Conservation (phyloP, 2,329 filamentous ascomycete species). For the Ustilaginoidea virens region DNA sequence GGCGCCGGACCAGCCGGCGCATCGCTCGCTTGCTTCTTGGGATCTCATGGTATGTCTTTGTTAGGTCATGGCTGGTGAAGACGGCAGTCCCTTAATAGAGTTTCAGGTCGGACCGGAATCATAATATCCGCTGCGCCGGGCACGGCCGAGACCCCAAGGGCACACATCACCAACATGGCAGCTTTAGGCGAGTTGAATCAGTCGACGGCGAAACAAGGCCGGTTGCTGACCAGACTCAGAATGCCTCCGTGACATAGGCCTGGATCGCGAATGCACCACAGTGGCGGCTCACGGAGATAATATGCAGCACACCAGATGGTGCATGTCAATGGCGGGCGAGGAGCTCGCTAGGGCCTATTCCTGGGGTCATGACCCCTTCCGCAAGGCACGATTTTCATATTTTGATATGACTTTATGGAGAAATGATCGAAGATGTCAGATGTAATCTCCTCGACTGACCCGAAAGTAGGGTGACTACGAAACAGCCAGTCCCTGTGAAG, state of each 20-base stretch:
- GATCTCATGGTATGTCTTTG: constrained; percentile 24
- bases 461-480: constrained; percentile 24
- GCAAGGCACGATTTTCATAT: no score
- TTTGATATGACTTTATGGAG: no score
- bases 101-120: constrained; percentile 31
- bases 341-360: constrained; percentile 34
- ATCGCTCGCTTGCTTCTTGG: constrained; percentile 36
- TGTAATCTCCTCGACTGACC: no score
- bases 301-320: constrained; percentile 38
- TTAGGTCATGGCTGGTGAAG: neutral
- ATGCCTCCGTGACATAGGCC: constrained; percentile 34
- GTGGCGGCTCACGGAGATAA: constrained; percentile 21
- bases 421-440: no score
- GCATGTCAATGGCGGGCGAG: constrained; percentile 33
- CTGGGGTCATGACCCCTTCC: constrained; percentile 31
- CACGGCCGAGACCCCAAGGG: constrained; percentile 40
- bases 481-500: constrained; percentile 22
- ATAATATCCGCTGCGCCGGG: constrained; percentile 32
- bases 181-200: constrained; percentile 24
- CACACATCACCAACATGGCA: constrained; percentile 45
- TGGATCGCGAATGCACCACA: constrained; percentile 24
- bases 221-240: constrained; percentile 19
- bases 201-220: no score
- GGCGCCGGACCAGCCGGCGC: constrained; percentile 39
- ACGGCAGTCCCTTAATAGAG: neutral